These are phyloP conservation scores for Meyerozyma carpophila DNA, from an alignment of 1,139 yeast genomes.

Conservation along the genomic window DNA sequence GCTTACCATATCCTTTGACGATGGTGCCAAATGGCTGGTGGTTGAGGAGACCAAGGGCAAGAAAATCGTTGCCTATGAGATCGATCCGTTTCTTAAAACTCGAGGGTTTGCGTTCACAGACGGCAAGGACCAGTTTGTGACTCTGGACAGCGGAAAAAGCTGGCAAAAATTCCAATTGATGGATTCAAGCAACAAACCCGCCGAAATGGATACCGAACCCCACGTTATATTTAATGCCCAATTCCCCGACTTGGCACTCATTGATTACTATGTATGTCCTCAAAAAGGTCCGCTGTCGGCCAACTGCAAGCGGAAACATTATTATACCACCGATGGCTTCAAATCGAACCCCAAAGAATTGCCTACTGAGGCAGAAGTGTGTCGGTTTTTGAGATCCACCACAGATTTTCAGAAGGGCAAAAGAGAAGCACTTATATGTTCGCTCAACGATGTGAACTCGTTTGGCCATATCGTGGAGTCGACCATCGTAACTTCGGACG, in stretches of 20 bases:
- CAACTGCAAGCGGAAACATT: constrained; percentile 24
- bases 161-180: constrained; percentile 45
- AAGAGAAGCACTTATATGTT: constrained; percentile 46
- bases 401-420: constrained; percentile 32
- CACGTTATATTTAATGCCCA: constrained; percentile 32
- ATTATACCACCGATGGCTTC: constrained; percentile 53
- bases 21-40: constrained; percentile 51
- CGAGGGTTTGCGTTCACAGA: constrained; percentile 51
- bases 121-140: constrained; percentile 37
- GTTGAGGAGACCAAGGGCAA: constrained; percentile 26
- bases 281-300: constrained; percentile 9
- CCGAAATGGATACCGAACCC: constrained; percentile 12
- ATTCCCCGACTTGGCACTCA: constrained; percentile 34
- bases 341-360: constrained; percentile 34
- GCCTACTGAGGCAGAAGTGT: constrained; percentile 27
- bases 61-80: constrained; percentile 21
- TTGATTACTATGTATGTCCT: constrained; percentile 36
- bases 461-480: constrained; percentile 41
- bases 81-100: constrained; percentile 40
- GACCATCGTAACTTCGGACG: constrained; percentile 40
- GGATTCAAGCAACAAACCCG: constrained; percentile 8
- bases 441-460: constrained; percentile 36
- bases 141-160: constrained; percentile 52
- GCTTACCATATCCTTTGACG: constrained; percentile 46
- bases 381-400: constrained; percentile 49